phyloP scores from a whole-genome alignment of 257 asterid species.

The Coffea canephora region DNA sequence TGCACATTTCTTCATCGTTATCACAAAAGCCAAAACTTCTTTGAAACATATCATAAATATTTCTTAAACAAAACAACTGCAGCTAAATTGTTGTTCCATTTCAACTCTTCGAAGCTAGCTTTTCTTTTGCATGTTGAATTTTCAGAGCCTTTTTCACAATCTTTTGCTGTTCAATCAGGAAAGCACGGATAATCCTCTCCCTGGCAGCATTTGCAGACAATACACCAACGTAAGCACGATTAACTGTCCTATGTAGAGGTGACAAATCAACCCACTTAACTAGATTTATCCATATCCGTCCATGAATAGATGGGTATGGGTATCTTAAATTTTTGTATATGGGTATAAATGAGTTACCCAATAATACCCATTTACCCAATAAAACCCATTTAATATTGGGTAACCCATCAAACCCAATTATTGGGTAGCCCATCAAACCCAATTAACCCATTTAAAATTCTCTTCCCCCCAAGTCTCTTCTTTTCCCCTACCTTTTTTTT shows the following conservation, averaged over 20 bases:
- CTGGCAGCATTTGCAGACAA: conserved; percentile 61
- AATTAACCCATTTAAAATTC: too few species aligned
- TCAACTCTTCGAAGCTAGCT: conserved; percentile 48
- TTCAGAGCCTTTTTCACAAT: conserved; percentile 71
- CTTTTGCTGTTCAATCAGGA: conserved; percentile 72
- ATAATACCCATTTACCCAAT: too few species aligned
- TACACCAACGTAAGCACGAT: conserved; percentile 74
- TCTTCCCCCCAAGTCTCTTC: too few species aligned
- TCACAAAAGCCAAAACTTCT: conserved; percentile 29
- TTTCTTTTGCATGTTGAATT: conserved; percentile 67
- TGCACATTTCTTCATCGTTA: conserved; percentile 24
- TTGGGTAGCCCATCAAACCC: too few species aligned
- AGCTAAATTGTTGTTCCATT: conserved; percentile 8
- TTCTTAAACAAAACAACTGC: conserved; percentile 7
- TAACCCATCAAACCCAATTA: too few species aligned
- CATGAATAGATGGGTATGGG: too few species aligned
- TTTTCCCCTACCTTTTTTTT: too few species aligned
- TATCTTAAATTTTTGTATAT: not conserved
- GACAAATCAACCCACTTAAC: too few species aligned
- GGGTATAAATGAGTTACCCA: too few species aligned
- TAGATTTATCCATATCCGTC: too few species aligned
- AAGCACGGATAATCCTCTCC: conserved; percentile 73
- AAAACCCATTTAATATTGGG: too few species aligned
- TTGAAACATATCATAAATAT: not conserved
- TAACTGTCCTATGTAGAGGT: conserved; percentile 29